A percentile compares a stretch with the other conserved stretches of the same genome.
Evolutionary conservation across 2,329 filamentous ascomycete species (phyloP).

Genomic region (Calonectria pauciramosa): DNA sequence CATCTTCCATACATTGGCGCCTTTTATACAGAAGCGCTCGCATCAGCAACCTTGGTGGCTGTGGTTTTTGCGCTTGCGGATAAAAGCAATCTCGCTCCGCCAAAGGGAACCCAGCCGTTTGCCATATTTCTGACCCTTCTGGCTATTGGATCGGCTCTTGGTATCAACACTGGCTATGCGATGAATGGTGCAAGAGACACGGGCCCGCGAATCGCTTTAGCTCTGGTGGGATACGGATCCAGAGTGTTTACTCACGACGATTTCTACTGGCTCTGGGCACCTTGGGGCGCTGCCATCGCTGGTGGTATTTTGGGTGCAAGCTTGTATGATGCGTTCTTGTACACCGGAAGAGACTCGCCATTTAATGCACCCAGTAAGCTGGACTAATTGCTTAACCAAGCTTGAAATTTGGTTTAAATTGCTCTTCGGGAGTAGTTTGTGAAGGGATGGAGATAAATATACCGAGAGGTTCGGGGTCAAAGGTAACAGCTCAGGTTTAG

Average conservation of each 20-base stretch:
- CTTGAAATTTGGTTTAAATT: background rate
- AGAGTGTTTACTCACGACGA: background rate
- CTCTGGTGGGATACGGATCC: background rate
- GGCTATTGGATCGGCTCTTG: background rate
- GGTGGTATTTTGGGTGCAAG: slow-evolving; percentile 2
- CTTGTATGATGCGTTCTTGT: slow-evolving; percentile 3
- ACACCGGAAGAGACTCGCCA: slow-evolving; percentile 8
- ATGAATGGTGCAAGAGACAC: slow-evolving; percentile 6
- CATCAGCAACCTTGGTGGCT: background rate
- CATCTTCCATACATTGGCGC: slow-evolving; percentile 2
- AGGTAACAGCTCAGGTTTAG: background rate
- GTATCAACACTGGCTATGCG: background rate
- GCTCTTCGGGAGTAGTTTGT: too few species aligned
- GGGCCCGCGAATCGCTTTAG: background rate
- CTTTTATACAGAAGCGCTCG: slow-evolving; percentile 6
- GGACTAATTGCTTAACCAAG: background rate
- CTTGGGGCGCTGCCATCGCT: background rate
- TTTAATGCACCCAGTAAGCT: background rate
- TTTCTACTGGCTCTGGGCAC: slow-evolving; percentile 8
- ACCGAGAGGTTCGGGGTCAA: background rate
- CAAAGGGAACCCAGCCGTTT: slow-evolving; percentile 14
- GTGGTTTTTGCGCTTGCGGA: slow-evolving; percentile 11
- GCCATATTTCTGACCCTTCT: slow-evolving; percentile 12
- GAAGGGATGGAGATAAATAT: background rate
- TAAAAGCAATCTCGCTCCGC: slow-evolving; percentile 10